Evolutionary conservation across 1,284 basidiomycete species (phyloP), one percentile per base, ranked within the genome.

Genomic region (Marasmius tenuissimus): DNA sequence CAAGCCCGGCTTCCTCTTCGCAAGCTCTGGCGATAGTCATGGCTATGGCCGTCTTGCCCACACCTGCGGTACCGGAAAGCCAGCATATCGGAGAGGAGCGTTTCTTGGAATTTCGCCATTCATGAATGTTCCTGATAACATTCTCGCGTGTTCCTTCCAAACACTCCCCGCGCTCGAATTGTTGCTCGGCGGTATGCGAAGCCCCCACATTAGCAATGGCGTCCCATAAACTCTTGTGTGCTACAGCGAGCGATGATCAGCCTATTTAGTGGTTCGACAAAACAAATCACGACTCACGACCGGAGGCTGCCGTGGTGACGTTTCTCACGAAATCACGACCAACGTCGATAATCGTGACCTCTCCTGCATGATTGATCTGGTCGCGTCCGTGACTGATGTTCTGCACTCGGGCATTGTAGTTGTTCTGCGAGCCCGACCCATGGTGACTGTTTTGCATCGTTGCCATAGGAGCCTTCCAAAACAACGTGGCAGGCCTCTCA

Each of bases 11-110:
- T 12, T 35, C 3, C 16, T 60, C 20, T 14, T 50, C 55, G 16
- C 38, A 63, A n/a, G 38, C 37, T 33, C 65, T 40, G 10, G 66
- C 64, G 12, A 69, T 40, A 1, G 64, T 67, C n/a, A 61, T 64
- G 0, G 68, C 67, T 8, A 69, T 64, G 5, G 68, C 56, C 0
- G 67, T 65, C 52, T 69, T 69, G 3, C 67, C 68, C 9, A 37
- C 40, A 2, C 68, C 68, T 12, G 66, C 66, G 7, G 56, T 42
- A 10, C 68, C 67, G 40, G 61, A 56, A 16, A 69, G 57, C 66
- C 63, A 68, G 20, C 61, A 63, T 50, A 67, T n/a, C 0, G 57
- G 53, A 22, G 56, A 52, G 4, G 14, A 33, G 12, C 52, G 22
- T 1, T 47, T 39, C n/a, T 38, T 37, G 11, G 27, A 12, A 35